These are phyloP conservation scores for Oryza longistaminata DNA, from an alignment of 176 grass and related monocot species.

Conservation along the genomic window DNA sequence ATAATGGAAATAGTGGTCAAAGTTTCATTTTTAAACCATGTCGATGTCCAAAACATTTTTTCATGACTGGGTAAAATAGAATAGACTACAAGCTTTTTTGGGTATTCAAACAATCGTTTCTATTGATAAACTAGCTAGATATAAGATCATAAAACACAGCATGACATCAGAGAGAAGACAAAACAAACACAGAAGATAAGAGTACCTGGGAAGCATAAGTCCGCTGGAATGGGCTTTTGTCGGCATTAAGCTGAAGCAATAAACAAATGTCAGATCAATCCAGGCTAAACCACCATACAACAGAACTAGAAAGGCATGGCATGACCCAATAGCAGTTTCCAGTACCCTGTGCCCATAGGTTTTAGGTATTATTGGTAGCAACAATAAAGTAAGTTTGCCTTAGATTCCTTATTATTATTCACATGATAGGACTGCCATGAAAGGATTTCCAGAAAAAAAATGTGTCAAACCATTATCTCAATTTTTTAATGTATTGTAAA, in stretches of 20 bases:
- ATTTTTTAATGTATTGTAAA: neutral
- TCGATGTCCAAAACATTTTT: neutral
- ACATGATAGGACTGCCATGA: neutral
- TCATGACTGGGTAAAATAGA: neutral
- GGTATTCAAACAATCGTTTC: neutral
- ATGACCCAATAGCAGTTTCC: neutral
- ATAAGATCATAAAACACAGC: neutral
- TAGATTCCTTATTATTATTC: neutral
- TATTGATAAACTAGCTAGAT: neutral
- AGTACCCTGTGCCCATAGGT: neutral
- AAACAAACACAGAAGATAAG: neutral
- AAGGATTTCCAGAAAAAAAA: neutral
- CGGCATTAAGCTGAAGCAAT: constrained; percentile 87
- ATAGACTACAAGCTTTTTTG: neutral
- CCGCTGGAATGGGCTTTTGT: constrained; percentile 97
- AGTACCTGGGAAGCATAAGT: constrained; percentile 83
- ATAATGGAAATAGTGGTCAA: neutral
- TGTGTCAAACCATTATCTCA: neutral
- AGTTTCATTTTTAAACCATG: too few species aligned
- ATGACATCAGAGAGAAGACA: neutral
- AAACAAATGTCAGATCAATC: constrained; percentile 25
- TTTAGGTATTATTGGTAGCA: neutral
- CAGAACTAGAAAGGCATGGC: neutral
- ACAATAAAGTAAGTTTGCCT: neutral
- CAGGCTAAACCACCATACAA: neutral